These are phyloP conservation scores for Rubroshorea leprosula DNA, from an alignment of 345 rosid species.

Conservation along the genomic window DNA sequence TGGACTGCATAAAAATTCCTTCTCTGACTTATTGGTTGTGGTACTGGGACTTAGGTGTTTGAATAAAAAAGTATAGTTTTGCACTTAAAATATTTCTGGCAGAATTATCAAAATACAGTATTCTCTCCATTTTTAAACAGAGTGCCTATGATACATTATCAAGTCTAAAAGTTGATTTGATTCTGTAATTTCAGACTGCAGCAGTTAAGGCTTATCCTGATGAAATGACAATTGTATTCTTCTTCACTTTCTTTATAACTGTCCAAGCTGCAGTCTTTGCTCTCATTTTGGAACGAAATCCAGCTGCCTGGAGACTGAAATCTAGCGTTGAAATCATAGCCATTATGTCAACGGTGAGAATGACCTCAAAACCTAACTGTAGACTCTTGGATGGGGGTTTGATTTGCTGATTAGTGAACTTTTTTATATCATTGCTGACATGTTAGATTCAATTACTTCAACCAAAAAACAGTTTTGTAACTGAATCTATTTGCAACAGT, in stretches of 20 bases:
- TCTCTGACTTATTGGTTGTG: too few relatives aligned
- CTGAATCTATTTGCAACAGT: too few relatives aligned
- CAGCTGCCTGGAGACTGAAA: slow-evolving; percentile 30
- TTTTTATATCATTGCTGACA: too few relatives aligned
- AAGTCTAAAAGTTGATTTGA: slow-evolving; percentile 7
- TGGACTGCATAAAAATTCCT: too few relatives aligned
- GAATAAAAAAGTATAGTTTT: background rate
- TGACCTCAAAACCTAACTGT: background rate
- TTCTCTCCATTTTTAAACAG: background rate
- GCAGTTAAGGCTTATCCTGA: slow-evolving; percentile 11
- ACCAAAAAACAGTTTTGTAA: too few relatives aligned
- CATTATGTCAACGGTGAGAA: slow-evolving; percentile 32
- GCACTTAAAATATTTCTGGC: background rate
- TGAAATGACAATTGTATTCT: slow-evolving; percentile 16
- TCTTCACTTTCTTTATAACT: slow-evolving; percentile 17
- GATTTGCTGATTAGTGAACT: too few relatives aligned
- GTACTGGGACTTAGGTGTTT: too few relatives aligned
- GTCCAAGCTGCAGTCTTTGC: slow-evolving; percentile 21
- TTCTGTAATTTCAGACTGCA: slow-evolving; percentile 15
- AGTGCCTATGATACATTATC: background rate
- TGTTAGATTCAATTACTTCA: too few relatives aligned
- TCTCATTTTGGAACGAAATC: slow-evolving; percentile 21
- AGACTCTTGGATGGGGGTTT: too few relatives aligned
- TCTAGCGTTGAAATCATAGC: slow-evolving; percentile 25
- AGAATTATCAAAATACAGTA: background rate